phyloP scores from a whole-genome alignment of 2,329 filamentous ascomycete genomes.

The Periglandula ipomoeae region DNA sequence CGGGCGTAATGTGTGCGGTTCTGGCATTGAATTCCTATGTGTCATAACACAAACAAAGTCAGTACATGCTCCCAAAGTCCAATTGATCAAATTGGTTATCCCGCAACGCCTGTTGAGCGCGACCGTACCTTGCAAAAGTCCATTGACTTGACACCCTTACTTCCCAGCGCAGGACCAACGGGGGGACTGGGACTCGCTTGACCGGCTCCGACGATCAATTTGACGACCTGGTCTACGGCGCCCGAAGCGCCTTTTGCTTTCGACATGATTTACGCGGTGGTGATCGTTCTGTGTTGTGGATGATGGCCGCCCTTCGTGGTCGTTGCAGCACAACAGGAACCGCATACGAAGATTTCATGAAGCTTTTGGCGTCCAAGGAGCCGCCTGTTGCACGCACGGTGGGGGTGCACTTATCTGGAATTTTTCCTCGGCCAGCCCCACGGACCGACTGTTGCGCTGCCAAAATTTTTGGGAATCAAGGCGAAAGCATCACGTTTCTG shows the following conservation, averaged over 20 bases:
- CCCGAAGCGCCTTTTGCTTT: constrained; percentile 33
- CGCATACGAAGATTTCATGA: constrained; percentile 9
- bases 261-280: constrained; percentile 36
- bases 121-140: constrained; percentile 90
- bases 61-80: constrained; percentile 8
- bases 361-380: neutral
- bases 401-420: neutral
- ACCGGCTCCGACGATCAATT: constrained; percentile 93
- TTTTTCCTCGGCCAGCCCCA: constrained; percentile 4
- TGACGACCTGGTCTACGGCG: constrained; percentile 68
- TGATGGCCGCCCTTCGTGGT: constrained; percentile 2
- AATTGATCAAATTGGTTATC: neutral
- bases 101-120: neutral
- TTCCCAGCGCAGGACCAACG: constrained; percentile 90
- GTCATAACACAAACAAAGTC: neutral
- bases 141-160: constrained; percentile 98
- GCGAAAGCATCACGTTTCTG: neutral
- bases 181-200: constrained; percentile 92
- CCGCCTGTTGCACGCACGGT: neutral
- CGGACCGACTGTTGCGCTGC: neutral
- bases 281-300: constrained; percentile 9
- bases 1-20: constrained; percentile 72
- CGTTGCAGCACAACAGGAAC: neutral
- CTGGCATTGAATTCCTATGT: constrained; percentile 90
- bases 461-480: constrained; percentile 1